phyloP scores from a whole-genome alignment of 2,329 filamentous ascomycete species.

The Microdochium trichocladiopsis region DNA sequence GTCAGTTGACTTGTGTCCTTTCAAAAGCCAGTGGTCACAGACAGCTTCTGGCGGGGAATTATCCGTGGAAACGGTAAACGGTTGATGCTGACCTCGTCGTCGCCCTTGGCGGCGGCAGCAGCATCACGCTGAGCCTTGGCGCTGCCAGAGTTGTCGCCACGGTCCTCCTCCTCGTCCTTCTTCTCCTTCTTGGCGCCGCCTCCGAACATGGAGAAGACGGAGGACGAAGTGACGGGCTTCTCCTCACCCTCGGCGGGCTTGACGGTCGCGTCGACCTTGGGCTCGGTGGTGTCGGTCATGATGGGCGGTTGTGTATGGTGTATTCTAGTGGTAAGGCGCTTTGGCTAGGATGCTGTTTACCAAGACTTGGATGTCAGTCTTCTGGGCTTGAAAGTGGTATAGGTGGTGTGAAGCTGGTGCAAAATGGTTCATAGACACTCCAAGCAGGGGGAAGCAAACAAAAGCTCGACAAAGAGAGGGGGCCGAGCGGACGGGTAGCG shows the following conservation, averaged over 20 bases:
- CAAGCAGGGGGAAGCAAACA: conserved; percentile 15
- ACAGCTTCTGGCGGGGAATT: neutral
- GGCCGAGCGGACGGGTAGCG: neutral
- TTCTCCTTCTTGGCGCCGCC: conserved; percentile 96
- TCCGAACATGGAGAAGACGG: conserved; percentile 97
- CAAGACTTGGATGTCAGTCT: conserved; percentile 9
- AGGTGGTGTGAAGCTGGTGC: conserved; percentile 40
- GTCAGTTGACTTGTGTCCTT: neutral
- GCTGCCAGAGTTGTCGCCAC: conserved; percentile 81
- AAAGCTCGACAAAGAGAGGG: neutral
- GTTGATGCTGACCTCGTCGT: conserved; percentile 42
- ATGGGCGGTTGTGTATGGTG: conserved; percentile 12
- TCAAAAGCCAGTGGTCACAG: neutral
- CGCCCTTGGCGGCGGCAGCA: conserved; percentile 48
- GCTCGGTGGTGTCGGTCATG: conserved; percentile 47
- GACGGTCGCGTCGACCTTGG: conserved; percentile 46
- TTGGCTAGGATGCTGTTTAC: conserved; percentile 1
- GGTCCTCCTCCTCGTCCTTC: conserved; percentile 76
- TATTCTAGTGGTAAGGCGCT: conserved; percentile 3
- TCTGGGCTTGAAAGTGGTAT: conserved; percentile 23
- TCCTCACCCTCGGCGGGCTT: conserved; percentile 27
- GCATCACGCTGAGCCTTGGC: conserved; percentile 70
- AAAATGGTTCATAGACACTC: conserved; percentile 38
- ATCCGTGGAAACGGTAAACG: conserved; percentile 4
- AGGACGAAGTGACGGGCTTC: conserved; percentile 45